Percentiles rank a stretch among this genome's conserved stretches.
Evolutionary conservation across 83 land plant genomes (phyloP).

Genomic region (Thuja plicata): DNA sequence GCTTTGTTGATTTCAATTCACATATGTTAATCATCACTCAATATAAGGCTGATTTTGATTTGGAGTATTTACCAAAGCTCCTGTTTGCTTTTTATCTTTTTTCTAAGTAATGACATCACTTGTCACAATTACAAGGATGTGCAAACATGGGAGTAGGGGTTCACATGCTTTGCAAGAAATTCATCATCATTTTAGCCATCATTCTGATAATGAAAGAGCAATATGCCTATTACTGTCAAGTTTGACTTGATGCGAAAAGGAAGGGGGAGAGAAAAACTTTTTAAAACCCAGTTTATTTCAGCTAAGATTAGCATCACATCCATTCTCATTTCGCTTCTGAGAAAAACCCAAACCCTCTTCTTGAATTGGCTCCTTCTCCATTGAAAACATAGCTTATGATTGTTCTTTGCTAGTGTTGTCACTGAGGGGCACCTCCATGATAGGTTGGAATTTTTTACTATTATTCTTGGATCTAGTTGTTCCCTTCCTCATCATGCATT

Average conservation of each 20-base stretch:
- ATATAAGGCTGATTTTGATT: not conserved
- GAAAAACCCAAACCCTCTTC: not conserved
- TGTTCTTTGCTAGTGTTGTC: slow-evolving; percentile 10
- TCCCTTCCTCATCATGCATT: slow-evolving; percentile 6
- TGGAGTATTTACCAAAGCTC: not conserved
- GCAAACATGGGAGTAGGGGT: slow-evolving; percentile 11
- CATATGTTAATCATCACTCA: slow-evolving; percentile 17
- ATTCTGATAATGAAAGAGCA: slow-evolving; percentile 12
- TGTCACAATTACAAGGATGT: slow-evolving; percentile 7
- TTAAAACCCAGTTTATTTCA: not conserved
- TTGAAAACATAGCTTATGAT: slow-evolving; percentile 9
- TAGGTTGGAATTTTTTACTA: slow-evolving; percentile 10
- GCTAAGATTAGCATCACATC: slow-evolving; percentile 7
- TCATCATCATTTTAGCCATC: slow-evolving; percentile 19
- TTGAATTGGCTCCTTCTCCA: not conserved
- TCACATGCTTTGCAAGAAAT: slow-evolving; percentile 16
- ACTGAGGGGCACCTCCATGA: slow-evolving; percentile 15
- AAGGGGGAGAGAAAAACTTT: not conserved
- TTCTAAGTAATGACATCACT: slow-evolving; percentile 7
- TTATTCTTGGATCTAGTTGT: slow-evolving; percentile 14
- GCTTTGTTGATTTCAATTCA: not conserved
- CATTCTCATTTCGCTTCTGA: not conserved
- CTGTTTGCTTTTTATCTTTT: not conserved
- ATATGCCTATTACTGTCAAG: slow-evolving; percentile 15
- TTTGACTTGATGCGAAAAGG: slow-evolving; percentile 10